Percentiles rank a stretch among this genome's conserved stretches.
Conservation (phyloP, 140 eudicot species). For the Eryngium alpinum region DNA sequence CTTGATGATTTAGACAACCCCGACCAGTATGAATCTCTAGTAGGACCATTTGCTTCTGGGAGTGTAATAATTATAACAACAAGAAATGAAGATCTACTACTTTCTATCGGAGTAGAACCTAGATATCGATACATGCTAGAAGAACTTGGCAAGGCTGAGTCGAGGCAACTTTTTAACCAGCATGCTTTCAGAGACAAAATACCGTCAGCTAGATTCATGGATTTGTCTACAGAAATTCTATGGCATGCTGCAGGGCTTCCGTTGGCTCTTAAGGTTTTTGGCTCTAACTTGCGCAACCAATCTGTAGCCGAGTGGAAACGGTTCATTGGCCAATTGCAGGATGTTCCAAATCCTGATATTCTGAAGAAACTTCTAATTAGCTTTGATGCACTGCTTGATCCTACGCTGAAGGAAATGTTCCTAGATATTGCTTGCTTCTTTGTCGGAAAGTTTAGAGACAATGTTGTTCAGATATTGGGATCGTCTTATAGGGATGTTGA, state of each 20-base stretch:
- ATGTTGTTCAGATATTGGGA: neutral
- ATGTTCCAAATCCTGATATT: too few relatives aligned
- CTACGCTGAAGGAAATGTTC: neutral
- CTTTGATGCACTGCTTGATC: constrained; percentile 10
- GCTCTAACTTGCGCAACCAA: too few relatives aligned
- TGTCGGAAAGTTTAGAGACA: neutral
- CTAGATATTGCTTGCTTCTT: constrained; percentile 11
- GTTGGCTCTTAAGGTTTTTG: too few relatives aligned
- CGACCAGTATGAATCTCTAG: neutral
- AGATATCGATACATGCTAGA: neutral
- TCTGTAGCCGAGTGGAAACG: too few relatives aligned
- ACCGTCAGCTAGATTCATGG: neutral
- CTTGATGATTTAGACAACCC: neutral
- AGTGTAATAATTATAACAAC: neutral
- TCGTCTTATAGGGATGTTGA: neutral
- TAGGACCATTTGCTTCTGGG: neutral
- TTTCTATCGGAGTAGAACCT: neutral
- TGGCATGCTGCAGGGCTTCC: neutral
- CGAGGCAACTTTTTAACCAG: neutral
- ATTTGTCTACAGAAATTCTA: neutral
- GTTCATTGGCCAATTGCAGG: too few relatives aligned
- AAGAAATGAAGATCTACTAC: neutral
- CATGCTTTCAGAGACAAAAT: constrained; percentile 1
- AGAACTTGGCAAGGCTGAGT: neutral
- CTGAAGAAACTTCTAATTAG: neutral